These are phyloP conservation scores for Turritis glabra DNA, from an alignment of 345 rosid genomes.

Conservation along the genomic window DNA sequence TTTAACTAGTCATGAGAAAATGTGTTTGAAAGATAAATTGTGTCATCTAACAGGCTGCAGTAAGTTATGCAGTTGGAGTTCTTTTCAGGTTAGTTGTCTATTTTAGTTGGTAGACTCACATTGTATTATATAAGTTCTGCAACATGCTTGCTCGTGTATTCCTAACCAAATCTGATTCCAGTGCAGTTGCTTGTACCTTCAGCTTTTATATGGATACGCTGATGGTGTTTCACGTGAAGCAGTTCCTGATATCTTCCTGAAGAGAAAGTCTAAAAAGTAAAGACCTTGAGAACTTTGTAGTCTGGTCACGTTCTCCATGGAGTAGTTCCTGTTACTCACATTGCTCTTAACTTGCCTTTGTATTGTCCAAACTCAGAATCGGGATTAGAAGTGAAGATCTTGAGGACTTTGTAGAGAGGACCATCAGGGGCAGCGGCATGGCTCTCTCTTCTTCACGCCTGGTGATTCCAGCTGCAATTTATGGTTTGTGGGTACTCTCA, in stretches of 20 bases:
- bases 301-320: not conserved
- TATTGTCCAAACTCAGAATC: constrained; percentile 48
- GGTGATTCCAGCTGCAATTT: constrained; percentile 75
- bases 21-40: constrained; percentile 4
- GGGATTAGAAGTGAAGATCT: constrained; percentile 89
- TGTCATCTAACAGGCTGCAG: constrained; percentile 63
- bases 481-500: constrained; percentile 76
- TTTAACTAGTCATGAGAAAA: not conserved
- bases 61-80: constrained; percentile 83
- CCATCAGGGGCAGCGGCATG: constrained; percentile 64
- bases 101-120: not conserved
- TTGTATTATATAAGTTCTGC: not conserved
- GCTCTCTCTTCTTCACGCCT: constrained; percentile 94
- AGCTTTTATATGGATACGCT: constrained; percentile 71
- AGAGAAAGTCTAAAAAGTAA: constrained; percentile 73
- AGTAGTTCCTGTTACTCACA: not conserved
- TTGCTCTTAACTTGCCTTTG: constrained; percentile 16
- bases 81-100: constrained; percentile 66
- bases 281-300: not conserved
- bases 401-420: constrained; percentile 57
- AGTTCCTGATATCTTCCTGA: constrained; percentile 72
- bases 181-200: constrained; percentile 94
- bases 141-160: not conserved
- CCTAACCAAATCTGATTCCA: constrained; percentile 41
- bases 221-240: constrained; percentile 70